These are phyloP conservation scores for Suillus discolor DNA, from an alignment of 768 basidiomycete species.

Conservation along the genomic window DNA sequence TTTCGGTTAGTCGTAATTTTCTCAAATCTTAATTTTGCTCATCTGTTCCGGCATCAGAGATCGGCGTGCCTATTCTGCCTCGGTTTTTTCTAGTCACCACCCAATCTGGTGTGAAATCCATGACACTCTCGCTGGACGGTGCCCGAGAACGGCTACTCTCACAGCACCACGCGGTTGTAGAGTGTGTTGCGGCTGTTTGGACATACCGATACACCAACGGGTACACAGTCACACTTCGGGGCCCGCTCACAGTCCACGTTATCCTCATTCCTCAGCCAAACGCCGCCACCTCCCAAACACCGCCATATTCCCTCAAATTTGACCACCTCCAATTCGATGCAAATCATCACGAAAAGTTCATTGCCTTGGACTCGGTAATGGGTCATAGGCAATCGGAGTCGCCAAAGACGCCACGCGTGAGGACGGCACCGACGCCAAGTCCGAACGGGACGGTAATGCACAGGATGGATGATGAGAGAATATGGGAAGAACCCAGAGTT, in stretches of 20 bases:
- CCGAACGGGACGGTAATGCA: constrained; percentile 31
- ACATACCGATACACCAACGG: constrained; percentile 81
- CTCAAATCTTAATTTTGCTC: constrained; percentile 13
- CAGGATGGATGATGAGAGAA: constrained; percentile 53
- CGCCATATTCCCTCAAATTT: constrained; percentile 54
- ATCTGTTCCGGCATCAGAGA: constrained; percentile 50
- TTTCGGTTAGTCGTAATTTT: constrained; percentile 54
- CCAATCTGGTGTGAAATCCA: constrained; percentile 82
- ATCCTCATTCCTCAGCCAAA: constrained; percentile 31
- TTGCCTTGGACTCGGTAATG: constrained; percentile 63
- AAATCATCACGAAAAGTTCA: constrained; percentile 70
- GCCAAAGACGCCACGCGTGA: constrained; percentile 39
- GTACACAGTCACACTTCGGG: constrained; percentile 75
- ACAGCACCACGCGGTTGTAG: constrained; percentile 52
- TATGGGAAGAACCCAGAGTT: constrained; percentile 68
- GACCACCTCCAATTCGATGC: constrained; percentile 78
- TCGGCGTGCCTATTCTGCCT: constrained; percentile 76
- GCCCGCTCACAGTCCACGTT: constrained; percentile 72
- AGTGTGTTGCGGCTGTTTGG: constrained; percentile 77
- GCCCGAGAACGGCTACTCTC: constrained; percentile 68
- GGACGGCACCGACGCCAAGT: constrained; percentile 37
- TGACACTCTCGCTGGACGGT: constrained; percentile 78
- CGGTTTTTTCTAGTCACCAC: constrained; percentile 86
- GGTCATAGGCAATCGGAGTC: constrained; percentile 50
- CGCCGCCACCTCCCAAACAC: constrained; percentile 23